Evolutionary conservation across 768 basidiomycete genomes (phyloP).

Genomic region (Suillus placidus): DNA sequence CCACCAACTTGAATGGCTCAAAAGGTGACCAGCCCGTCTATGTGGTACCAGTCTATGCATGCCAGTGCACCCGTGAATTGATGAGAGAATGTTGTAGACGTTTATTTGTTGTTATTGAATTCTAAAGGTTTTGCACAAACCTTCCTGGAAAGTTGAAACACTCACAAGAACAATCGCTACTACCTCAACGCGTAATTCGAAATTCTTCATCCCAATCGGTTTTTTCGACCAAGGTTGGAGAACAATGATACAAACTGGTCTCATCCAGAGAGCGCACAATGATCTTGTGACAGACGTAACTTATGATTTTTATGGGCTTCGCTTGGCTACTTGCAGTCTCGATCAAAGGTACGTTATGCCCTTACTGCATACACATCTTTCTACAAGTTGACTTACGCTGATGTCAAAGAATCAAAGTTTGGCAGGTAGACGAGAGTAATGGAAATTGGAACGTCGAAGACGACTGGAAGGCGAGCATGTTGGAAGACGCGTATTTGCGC

Average conservation of each 20-base stretch:
- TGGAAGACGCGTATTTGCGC: constrained; percentile 5
- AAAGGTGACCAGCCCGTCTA: too few relatives aligned
- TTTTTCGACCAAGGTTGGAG: not conserved
- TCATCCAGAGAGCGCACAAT: constrained; percentile 76
- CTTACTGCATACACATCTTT: not conserved
- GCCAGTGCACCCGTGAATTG: too few relatives aligned
- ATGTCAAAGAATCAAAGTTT: constrained; percentile 74
- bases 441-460: constrained; percentile 80
- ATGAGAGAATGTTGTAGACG: not conserved
- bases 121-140: constrained; percentile 15
- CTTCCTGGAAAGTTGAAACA: not conserved
- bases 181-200: not conserved
- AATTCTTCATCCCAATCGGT: not conserved
- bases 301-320: constrained; percentile 89
- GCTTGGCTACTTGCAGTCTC: constrained; percentile 77
- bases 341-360: constrained; percentile 68
- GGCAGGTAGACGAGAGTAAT: constrained; percentile 72
- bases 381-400: constrained; percentile 15
- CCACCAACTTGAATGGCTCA: too few relatives aligned
- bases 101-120: constrained; percentile 25
- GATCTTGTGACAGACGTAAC: constrained; percentile 85
- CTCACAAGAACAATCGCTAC: not conserved
- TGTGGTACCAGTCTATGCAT: too few relatives aligned
- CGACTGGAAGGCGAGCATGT: constrained; percentile 81
- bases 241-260: constrained; percentile 75